These are phyloP conservation scores for Penicillium simplicissimum DNA, from an alignment of 495 filamentous ascomycete species.

Conservation along the genomic window DNA sequence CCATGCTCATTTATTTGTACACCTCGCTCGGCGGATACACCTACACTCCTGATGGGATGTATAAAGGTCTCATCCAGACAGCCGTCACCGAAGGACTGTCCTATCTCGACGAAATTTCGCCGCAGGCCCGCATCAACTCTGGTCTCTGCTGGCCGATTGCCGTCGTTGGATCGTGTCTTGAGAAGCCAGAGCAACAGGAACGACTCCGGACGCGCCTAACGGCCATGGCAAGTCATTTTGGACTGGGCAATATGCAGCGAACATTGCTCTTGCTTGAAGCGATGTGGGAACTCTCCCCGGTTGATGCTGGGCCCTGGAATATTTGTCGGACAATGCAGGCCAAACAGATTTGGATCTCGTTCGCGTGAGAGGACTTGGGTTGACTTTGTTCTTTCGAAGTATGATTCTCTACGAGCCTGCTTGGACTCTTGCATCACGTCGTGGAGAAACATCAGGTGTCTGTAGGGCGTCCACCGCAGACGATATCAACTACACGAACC, in stretches of 20 bases:
- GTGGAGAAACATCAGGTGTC: constrained; percentile 87
- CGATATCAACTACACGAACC: constrained; percentile 80
- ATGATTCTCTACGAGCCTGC: background rate
- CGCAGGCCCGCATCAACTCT: constrained; percentile 37
- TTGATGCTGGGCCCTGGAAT: constrained; percentile 40
- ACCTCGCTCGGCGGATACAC: constrained; percentile 33
- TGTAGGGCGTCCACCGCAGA: constrained; percentile 90
- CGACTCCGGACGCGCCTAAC: constrained; percentile 22
- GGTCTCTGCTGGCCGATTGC: constrained; percentile 44
- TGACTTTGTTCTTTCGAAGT: background rate
- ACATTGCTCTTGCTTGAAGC: constrained; percentile 36
- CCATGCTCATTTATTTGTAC: constrained; percentile 41
- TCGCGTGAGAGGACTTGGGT: constrained; percentile 25
- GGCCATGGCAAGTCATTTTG: constrained; percentile 34
- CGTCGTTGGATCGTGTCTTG: constrained; percentile 37
- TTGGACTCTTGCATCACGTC: background rate
- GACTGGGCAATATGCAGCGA: constrained; percentile 41
- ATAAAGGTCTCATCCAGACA: constrained; percentile 30
- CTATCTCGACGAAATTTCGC: constrained; percentile 29
- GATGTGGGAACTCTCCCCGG: constrained; percentile 35
- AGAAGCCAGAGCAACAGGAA: constrained; percentile 23
- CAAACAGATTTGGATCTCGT: constrained; percentile 45
- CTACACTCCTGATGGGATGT: constrained; percentile 33
- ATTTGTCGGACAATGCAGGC: constrained; percentile 42
- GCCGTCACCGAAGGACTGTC: constrained; percentile 35